Base-by-base conservation (phyloP, 345 rosid genomes). In the Eucalyptus paniculata region DNA sequence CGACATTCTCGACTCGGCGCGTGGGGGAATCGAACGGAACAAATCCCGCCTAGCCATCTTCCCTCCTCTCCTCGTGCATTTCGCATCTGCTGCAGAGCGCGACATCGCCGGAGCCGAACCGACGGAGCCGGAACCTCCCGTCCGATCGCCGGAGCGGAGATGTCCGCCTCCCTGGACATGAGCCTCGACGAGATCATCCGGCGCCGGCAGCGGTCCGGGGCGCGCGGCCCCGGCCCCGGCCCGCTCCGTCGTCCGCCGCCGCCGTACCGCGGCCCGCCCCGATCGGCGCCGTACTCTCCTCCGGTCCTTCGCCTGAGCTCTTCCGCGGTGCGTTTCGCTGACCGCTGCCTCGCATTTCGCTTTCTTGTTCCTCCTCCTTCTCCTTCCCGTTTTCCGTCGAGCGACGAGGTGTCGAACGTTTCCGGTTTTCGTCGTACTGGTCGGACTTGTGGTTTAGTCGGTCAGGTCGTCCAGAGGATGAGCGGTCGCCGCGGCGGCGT, bases 151-250 rank as follows among this genome's bases (percentile, higher is more conserved):
- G 77, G 81, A 69, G 9, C 88, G 58, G 88, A 89, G 85, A 95
- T 95, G 95, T 88, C 95, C 40, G 85, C 80, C 86, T 88, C 92
- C 54, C 90, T 94, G 87, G 94, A 94, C 86, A 91, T 93, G 95
- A 91, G 95, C 44, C 95, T 95, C 88, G 96, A 95, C 72, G 95
- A 95, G 28, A 92, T 95, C 91, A 93, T 94, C 90, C 92, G 90
- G 86, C 91, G 56, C 80, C 93, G 90, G 85, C 88, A 37, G 86
- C 89, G 92, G 89, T 86, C 90, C 34, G 92, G 91, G 6, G 82
- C 62, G 45, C 89, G 6, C n/a, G 50, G 72, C 88, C 24, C 37
- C 3, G 85, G 87, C 49, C 24, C 67, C 5, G 90, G 88, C 58
- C 90, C 88, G 34, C 28, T 83, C 62, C 88, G 83, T 28, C 56